Base-by-base conservation (phyloP, 2,329 filamentous ascomycete genomes). In the Samsoniella hepiali region DNA sequence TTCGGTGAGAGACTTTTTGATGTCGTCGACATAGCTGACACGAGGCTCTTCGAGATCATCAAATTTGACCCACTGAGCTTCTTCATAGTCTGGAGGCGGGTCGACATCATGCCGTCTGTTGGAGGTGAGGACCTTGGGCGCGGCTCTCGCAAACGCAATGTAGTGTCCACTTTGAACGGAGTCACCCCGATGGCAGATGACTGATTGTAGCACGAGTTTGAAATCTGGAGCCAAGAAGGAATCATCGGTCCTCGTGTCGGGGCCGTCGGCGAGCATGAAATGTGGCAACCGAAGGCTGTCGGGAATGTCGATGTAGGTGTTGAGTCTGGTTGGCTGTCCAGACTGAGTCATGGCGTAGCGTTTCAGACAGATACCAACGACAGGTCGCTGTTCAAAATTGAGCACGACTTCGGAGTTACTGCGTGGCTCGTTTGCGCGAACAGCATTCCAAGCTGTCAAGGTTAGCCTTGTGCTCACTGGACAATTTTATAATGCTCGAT, bases 111-210 rank as follows among this genome's bases (percentile, higher is more conserved):
- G 79, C 55, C 80, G 77, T 68, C 85, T 74, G 68, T 88, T 88
- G 63, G 86, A 84, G 17, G 82, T 85, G n/a, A 86, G 76, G 8
- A 85, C 78, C 68, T 82, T 83, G 9, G 78, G 83, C n/a, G 87
- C 88, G 3, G 91, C 91, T 58, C 94, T 85, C 40, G 93, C 88
- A 67, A 97, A 89, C 1, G 92, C 84, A 57, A 98, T 85, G 72
- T 99, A 99, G 73, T 99, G 95, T 0, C 95, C 95, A 15, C 91
- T 93, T 70, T 96, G 87, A 13, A 96, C 82, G 0, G 91, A 93
- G 40, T 88, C 86, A 8, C 95, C 95, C 40, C 93, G 87, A 75
- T 99, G 95, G 71, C 95, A 98, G 22, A 99, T 90, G 3, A 96
- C 88, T 0, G 93, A 94, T 74, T 97, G 93, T 57, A 99, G 78